Percentiles rank a stretch among this genome's conserved stretches.
Evolutionary conservation across 2,329 filamentous ascomycete species (phyloP).

Genomic region (Ramularia endophylla): DNA sequence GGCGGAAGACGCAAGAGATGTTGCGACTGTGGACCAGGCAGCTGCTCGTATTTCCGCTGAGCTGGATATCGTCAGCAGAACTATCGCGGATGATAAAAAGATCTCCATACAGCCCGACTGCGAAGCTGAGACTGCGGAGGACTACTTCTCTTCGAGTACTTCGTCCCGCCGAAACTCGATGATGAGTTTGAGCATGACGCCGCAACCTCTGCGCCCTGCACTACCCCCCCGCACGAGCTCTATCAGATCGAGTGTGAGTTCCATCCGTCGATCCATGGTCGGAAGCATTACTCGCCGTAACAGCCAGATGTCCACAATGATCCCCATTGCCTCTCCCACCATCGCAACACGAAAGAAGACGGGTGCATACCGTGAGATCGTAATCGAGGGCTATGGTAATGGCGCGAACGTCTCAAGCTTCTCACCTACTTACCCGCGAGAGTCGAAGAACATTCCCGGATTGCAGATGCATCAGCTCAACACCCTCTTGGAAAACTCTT

Average conservation of each 20-base stretch:
- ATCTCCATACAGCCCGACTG: conserved; percentile 42
- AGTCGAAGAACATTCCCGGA: no score
- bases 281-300: conserved; percentile 24
- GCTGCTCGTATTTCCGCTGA: conserved; percentile 3
- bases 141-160: conserved; percentile 26
- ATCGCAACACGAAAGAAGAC: conserved; percentile 23
- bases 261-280: conserved; percentile 24
- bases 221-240: conserved; percentile 31
- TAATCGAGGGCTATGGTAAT: conserved; percentile 36
- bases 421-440: no score
- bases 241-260: conserved; percentile 31
- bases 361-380: conserved; percentile 32
- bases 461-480: no score
- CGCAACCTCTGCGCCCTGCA: conserved; percentile 14
- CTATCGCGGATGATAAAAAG: conserved; percentile 16
- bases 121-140: conserved; percentile 36
- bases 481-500: no score
- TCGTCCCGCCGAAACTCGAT: conserved; percentile 17
- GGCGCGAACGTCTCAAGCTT: conserved; percentile 12
- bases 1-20: conserved; percentile 16
- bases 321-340: conserved; percentile 23
- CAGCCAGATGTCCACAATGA: conserved; percentile 12
- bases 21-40: conserved; percentile 2
- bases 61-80: conserved; percentile 10
- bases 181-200: conserved; percentile 14